Evolutionary conservation across 306 rosid species (phyloP), one percentile per base, ranked within the genome.

Genomic region (Pueraria montana): DNA sequence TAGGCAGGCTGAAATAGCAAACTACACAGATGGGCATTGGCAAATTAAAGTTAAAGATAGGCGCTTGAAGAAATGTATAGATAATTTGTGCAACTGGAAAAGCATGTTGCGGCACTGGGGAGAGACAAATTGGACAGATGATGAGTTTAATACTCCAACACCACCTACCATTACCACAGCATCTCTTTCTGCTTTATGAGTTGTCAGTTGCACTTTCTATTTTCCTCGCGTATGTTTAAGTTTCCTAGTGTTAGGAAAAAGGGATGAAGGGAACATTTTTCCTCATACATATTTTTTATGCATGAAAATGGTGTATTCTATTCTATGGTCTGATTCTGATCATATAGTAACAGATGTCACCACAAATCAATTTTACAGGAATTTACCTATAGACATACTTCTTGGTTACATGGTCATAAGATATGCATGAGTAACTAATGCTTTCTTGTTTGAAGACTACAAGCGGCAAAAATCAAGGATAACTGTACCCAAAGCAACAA

Each of bases 101-200:
- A 82, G 84, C 76, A 96, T 96, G 99, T 84, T 92, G 87, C 73
- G 74, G 94, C 99, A 96, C 8, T 96, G 99, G 99, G 99, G 98
- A 24, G 99, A 96, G 89, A 90, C 93, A 30, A 96, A 96, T 79
- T 96, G 99, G 99, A 93, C 98, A 0, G 94, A 93, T 55, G 91
- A 85, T 52, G 91, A 85, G 68, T 73, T 79, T 64, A 76, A 83
- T 43, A 55, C 68, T 74, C 93, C 85, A 34, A 55, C 96, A 17
- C 96, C 96, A 4, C 97, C 97, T 56, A 62, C 92, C 0, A 76
- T 89, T 59, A 8, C 86, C 2, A 38, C 24, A 11, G n/a, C 83
- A 24, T 79, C 88, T 69, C 88, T 87, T 79, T 64, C 90, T 63
- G 78, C 45, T 27, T 63, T 70, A 43, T 87, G 84, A 87, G 34